A percentile compares a stretch with the other conserved stretches of the same genome.
Conservation (phyloP, 768 basidiomycete genomes). For the Phlebiopsis gigantea region DNA sequence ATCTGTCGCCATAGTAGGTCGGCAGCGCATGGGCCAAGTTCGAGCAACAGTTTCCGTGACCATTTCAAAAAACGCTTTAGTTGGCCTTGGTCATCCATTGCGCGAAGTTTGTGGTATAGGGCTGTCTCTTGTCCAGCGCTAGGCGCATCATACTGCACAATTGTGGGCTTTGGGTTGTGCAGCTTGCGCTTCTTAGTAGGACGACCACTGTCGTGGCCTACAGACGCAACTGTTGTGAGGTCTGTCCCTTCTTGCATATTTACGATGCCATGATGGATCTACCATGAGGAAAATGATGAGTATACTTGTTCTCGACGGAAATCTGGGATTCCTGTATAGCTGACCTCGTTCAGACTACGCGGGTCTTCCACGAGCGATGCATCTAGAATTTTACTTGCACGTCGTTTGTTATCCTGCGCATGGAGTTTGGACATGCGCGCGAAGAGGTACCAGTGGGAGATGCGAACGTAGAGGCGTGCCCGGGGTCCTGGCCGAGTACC, state of each 20-base stretch:
- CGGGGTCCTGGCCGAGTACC: not conserved
- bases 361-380: not conserved
- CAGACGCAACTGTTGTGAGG: not conserved
- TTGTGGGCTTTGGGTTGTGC: constrained; percentile 21
- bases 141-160: constrained; percentile 47
- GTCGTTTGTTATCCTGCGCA: not conserved
- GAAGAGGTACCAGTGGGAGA: not conserved
- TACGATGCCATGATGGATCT: no score
- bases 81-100: constrained; percentile 35
- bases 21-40: constrained; percentile 64
- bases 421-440: not conserved
- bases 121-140: constrained; percentile 31
- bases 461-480: not conserved
- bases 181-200: constrained; percentile 1
- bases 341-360: not conserved
- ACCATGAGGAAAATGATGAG: no score
- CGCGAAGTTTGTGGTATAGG: constrained; percentile 43
- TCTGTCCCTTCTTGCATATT: not conserved
- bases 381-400: not conserved
- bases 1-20: constrained; percentile 66
- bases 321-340: no score
- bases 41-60: constrained; percentile 40
- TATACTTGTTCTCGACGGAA: no score
- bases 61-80: constrained; percentile 41
- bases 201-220: not conserved